Base-by-base conservation (phyloP, 2,329 filamentous ascomycete species). In the Graphiopsis chlorocephala region DNA sequence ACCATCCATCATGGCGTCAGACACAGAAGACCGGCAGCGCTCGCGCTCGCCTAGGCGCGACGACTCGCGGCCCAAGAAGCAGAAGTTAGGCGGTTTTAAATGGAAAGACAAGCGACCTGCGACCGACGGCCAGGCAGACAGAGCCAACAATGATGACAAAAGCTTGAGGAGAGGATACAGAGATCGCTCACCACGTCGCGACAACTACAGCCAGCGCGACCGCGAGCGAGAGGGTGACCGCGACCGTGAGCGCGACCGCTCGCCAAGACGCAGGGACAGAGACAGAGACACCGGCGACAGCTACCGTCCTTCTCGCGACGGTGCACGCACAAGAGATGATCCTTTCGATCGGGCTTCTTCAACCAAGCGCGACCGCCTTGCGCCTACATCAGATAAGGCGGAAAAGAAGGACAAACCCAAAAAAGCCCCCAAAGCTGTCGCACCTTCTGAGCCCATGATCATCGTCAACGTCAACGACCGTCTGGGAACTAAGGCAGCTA, bases 401-500 rank as follows among this genome's bases (percentile, higher is more conserved):
- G 71, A 72, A 59, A 68, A 72, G 31, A 65, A 70, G 23, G 71
- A 73, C 47, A 71, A 74, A 35, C 63, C 65, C 35, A 72, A 71
- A 56, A 69, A 67, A 48, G 65, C 66, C 25, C 68, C 70, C 55
- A 67, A 68, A 45, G 50, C 62, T 25, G 61, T 64, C 4, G 67
- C 80, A 10, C 73, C 77, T 67, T 77, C 75, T 45, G 90, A 96
- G 74, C 89, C 92, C 64, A 96, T 97, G 90, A 97, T 98, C 70
- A 86, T 96, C 60, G 93, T 98, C 20, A 88, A 94, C 73, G 88
- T 98, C 74, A 98, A 98, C 76, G 94, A 98, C 78, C 86, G 94
- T n/a, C 82, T 98, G 38, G 94, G 94, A 14, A 97, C 94, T n/a
- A 97, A 97, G 74, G 92, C 93, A 17, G 90, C 91, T 61, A 95